phyloP scores from a whole-genome alignment of 345 rosid genomes.

The Turnera subulata region DNA sequence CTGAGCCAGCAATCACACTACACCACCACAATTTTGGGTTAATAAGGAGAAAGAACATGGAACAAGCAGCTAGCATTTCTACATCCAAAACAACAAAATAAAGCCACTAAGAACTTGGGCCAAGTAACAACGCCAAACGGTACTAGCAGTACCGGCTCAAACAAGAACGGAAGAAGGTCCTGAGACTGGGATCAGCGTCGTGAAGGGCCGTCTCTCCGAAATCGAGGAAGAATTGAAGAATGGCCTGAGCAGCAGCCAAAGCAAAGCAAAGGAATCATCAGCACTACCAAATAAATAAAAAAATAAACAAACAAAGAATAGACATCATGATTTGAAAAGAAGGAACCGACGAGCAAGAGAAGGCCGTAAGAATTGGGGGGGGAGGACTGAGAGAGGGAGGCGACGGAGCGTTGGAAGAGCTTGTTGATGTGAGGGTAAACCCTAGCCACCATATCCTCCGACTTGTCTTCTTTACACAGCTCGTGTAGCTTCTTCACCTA shows the following conservation, averaged over 20 bases:
- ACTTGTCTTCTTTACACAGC: conserved; percentile 60
- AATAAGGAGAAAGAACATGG: too few relatives aligned
- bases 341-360: conserved; percentile 64
- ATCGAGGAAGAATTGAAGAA: conserved; percentile 85
- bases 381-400: conserved; percentile 65
- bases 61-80: too few relatives aligned
- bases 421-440: conserved; percentile 73
- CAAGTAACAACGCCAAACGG: too few relatives aligned
- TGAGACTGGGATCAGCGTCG: conserved; percentile 86
- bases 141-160: conserved; percentile 99
- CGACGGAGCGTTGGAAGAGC: conserved; percentile 82
- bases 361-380: conserved; percentile 57
- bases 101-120: too few relatives aligned
- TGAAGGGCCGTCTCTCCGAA: conserved; percentile 83
- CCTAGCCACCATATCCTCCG: conserved; percentile 85
- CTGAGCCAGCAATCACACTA: too few relatives aligned
- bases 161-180: conserved; percentile 70
- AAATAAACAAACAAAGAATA: too few relatives aligned
- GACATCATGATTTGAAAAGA: background rate
- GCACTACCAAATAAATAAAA: too few relatives aligned
- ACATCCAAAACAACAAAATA: background rate
- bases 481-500: conserved; percentile 75
- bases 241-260: conserved; percentile 40
- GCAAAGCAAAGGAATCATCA: background rate
- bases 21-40: too few relatives aligned